Base-by-base conservation (phyloP, 441 rosid species). In the Viola pubescens region DNA sequence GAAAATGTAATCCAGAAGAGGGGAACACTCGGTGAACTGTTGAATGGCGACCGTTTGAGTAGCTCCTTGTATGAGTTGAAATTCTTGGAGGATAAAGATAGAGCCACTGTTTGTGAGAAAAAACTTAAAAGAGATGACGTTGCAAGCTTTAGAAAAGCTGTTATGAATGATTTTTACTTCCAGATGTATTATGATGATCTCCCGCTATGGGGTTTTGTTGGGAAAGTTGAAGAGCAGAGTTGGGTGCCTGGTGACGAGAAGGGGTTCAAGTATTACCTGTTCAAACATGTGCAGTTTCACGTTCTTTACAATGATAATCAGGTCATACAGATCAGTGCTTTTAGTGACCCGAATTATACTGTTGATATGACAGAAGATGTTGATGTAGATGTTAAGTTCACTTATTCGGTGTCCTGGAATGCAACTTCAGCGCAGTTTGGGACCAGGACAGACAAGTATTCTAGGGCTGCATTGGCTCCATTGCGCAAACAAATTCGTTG, bases 191-290 rank as follows among this genome's bases (percentile, higher is more conserved):
- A 74, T 56, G 94, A 89, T 11, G 94, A 85, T 79, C 91, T 91
- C 37, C 97, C 97, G 10, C 66, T 89, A 26, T 91, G 95, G 98
- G 98, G 95, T 52, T 91, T 82, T 73, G 38, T 89, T 61, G 98
- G 97, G 42, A 91, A 87, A 82, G 66, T 72, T 48, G 96, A 88
- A 66, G 73, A 70, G 4, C 77, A 67, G 47, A 74, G 77, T 50
- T 60, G 66, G 78, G 62, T 58, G 58, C 70, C 11, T 7, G 61
- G 55, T 44, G 12, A 9, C n/a, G 69, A 69, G 67, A 68, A 66
- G 59, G 43, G 54, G 56, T 51, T 70, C 38, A 85, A 75, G 68
- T 85, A 82, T 64, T 82, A 79, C 73, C 56, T 91, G 51, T 91
- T 87, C 69, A 87, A 75, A 58, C 90, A 81, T 60, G 73, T 87